Base-by-base conservation (phyloP, 768 basidiomycete species). In the Pleurotus citrinopileatus region DNA sequence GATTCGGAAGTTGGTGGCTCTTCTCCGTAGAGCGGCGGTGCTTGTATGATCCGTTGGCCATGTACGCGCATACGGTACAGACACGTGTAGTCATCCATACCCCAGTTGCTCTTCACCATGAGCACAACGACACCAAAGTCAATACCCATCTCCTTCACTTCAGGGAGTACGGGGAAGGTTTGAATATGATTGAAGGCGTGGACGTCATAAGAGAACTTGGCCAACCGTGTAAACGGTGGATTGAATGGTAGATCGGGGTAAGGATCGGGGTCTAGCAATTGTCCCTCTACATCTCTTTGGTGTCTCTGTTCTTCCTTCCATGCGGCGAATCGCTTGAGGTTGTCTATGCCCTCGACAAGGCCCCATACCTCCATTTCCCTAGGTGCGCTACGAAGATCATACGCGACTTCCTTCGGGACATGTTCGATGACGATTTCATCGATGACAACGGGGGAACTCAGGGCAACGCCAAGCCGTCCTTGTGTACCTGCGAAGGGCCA, bases 311-410 rank as follows among this genome's bases (percentile, higher is more conserved):
- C 73, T 57, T 69, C 76, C 58, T 70, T 73, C 75, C 86, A 91
- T 51, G 70, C 77, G 23, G 62, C 63, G 25, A 90, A 73, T 65
- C 84, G 88, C 29, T 68, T 78, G 4, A 83, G 52, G 59, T 94
- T 91, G 46, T 90, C 87, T 47, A 63, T 56, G 8, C 89, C 91
- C 59, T 97, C 94, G 28, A 96, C 80, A 59, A 94, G 68, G 0
- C 85, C 94, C 94, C 94, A 96, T 3, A 96, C 81, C 60, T 97
- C 92, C 83, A 98, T 91, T 38, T 87, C 76, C 55, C 81, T 75
- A 38, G 96, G 96, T 1, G 93, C 92, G 36, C 84, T 85, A 34
- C 84, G 75, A 70, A 91, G 76, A 60, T 95, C 91, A 63, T 83
- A 82, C 4, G 93, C 89, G 37, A 94, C 74, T 58, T 96, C 94